Conservation (phyloP, 2,329 filamentous ascomycete genomes). For the Fusarium sp. region DNA sequence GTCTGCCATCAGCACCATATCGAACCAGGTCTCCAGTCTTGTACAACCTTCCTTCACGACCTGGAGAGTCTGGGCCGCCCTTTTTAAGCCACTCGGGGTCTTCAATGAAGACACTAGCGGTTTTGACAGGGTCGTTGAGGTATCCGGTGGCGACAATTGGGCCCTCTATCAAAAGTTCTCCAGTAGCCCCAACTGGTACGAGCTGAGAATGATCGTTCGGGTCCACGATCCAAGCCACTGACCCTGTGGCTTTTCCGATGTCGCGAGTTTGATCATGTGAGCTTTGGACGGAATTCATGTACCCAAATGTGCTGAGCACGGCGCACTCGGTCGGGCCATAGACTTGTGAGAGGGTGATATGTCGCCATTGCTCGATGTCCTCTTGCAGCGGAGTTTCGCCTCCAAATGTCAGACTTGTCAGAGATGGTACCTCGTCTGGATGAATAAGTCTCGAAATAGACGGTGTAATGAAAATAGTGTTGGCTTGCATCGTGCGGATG, state of each 20-base stretch:
- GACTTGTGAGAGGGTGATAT: neutral
- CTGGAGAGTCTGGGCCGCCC: conserved; percentile 16
- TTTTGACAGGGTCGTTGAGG: conserved; percentile 38
- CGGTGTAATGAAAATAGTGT: neutral
- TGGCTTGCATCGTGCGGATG: conserved; percentile 29
- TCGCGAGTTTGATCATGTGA: neutral
- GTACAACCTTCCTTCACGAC: neutral
- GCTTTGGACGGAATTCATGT: neutral
- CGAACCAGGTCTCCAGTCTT: conserved; percentile 44
- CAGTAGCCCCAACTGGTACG: conserved; percentile 37
- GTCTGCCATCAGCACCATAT: conserved; percentile 47
- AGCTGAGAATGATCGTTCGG: conserved; percentile 39
- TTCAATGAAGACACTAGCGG: conserved; percentile 45
- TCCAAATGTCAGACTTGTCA: neutral
- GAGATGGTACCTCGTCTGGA: neutral
- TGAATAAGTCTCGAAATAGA: neutral
- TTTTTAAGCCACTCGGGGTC: conserved; percentile 45
- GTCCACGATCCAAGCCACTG: conserved; percentile 43
- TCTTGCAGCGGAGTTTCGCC: conserved; percentile 8
- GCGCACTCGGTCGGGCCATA: conserved; percentile 5
- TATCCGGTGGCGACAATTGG: conserved; percentile 46
- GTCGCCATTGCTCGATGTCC: conserved; percentile 6
- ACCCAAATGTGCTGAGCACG: conserved; percentile 4
- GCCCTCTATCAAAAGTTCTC: conserved; percentile 49
- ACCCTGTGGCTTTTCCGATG: conserved; percentile 3